Percentiles rank a stretch among this genome's conserved stretches.
phyloP scores from a whole-genome alignment of 2,329 filamentous ascomycete genomes.

The Stagonosporopsis cucurbitacearum region DNA sequence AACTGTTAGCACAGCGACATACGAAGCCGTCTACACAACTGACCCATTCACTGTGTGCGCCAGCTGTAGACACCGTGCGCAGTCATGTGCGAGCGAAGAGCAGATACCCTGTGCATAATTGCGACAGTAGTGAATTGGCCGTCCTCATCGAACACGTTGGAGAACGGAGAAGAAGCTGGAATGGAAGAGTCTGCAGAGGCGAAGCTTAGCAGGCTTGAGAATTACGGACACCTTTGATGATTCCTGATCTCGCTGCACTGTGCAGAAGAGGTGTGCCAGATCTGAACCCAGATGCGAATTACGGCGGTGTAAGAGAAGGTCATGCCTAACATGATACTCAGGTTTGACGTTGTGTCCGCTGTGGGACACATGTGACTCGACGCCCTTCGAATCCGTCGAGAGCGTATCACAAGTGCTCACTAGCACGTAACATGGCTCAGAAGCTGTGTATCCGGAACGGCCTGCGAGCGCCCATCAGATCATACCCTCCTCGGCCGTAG shows the following conservation, averaged over 20 bases:
- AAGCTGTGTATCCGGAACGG: neutral
- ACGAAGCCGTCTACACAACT: neutral
- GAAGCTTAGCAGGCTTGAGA: neutral
- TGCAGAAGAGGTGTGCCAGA: neutral
- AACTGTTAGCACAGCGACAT: too few relatives aligned
- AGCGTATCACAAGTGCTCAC: neutral
- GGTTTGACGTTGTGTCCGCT: neutral
- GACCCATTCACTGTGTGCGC: neutral
- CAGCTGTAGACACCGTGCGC: slow-evolving; percentile 1
- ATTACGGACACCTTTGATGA: neutral
- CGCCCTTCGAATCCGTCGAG: neutral
- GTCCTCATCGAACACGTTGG: neutral
- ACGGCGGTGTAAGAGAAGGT: neutral
- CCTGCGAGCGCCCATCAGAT: neutral
- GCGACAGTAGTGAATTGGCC: neutral
- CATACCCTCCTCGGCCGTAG: neutral
- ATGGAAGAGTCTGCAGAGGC: neutral
- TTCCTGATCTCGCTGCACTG: too few relatives aligned
- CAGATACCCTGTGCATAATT: neutral
- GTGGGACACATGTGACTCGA: neutral
- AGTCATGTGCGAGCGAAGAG: neutral
- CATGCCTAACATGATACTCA: neutral
- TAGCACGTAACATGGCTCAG: neutral
- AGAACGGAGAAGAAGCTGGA: neutral
- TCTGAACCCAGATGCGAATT: neutral